Evolutionary conservation across 1,284 basidiomycete species (phyloP).

Genomic region (Ganoderma leucocontextum): DNA sequence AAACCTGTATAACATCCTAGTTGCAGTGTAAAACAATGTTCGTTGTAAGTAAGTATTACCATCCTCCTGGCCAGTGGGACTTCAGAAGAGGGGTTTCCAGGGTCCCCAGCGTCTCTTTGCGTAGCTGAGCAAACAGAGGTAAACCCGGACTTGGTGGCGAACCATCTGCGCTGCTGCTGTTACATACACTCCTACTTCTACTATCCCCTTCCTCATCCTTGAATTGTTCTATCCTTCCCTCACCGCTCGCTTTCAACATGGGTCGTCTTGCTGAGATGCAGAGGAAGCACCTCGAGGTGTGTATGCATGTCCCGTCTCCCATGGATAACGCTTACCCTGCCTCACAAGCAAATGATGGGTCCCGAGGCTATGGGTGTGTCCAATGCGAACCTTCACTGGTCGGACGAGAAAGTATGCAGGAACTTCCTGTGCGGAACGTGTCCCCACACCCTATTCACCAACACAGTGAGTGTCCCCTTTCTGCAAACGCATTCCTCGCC

Average conservation of each 20-base stretch:
- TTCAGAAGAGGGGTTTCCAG: not conserved
- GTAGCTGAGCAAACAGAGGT: slow-evolving; percentile 20
- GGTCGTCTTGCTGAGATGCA: slow-evolving; percentile 91
- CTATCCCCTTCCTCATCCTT: not conserved
- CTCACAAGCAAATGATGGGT: slow-evolving; percentile 96
- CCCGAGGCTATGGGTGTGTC: slow-evolving; percentile 97
- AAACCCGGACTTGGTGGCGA: slow-evolving; percentile 23
- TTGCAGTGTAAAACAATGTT: not conserved
- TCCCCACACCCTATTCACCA: slow-evolving; percentile 97
- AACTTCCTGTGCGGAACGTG: slow-evolving; percentile 99
- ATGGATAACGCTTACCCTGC: not conserved
- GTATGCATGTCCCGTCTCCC: slow-evolving; percentile 31
- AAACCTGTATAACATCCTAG: not conserved
- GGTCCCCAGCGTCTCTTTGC: not conserved
- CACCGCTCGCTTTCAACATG: slow-evolving; percentile 52
- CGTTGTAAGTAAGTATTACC: not conserved
- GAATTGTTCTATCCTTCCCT: not conserved
- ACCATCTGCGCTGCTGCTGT: not conserved
- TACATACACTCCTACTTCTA: not conserved
- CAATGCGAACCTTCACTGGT: slow-evolving; percentile 93
- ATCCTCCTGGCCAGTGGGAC: not conserved
- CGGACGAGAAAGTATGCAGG: slow-evolving; percentile 98
- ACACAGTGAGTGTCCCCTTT: slow-evolving; percentile 79
- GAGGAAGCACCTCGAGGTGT: slow-evolving; percentile 89
- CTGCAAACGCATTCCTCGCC: slow-evolving; percentile 8